These are phyloP conservation scores for Fusarium nanum DNA, from an alignment of 2,329 filamentous ascomycete genomes.

Conservation along the genomic window DNA sequence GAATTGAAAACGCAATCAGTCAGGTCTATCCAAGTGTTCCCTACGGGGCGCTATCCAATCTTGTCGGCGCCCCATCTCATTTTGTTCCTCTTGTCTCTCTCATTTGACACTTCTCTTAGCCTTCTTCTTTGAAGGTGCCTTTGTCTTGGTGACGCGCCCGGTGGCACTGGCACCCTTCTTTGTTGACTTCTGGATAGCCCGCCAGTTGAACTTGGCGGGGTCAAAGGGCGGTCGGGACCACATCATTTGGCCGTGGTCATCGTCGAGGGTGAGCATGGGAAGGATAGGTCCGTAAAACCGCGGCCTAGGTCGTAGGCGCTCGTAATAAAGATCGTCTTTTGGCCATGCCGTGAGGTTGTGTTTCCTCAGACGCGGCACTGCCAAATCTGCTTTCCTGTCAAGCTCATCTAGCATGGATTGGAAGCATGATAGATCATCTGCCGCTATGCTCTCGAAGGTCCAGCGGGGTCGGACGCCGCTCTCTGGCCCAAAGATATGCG, in stretches of 20 bases:
- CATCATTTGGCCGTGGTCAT: fast-evolving
- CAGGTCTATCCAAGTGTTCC: neutral
- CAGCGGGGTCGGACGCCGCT: neutral
- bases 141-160: neutral
- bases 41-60: neutral
- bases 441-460: neutral
- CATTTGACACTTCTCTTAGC: neutral
- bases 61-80: neutral
- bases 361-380: neutral
- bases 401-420: neutral
- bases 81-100: neutral
- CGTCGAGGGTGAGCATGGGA: neutral
- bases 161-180: neutral
- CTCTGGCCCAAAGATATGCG: neutral
- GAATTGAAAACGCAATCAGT: neutral
- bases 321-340: neutral
- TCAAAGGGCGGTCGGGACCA: neutral
- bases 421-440: neutral
- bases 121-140: neutral
- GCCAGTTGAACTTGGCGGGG: neutral
- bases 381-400: neutral
- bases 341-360: neutral
- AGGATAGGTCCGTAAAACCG: fast-evolving
- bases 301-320: neutral
- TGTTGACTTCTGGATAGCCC: neutral